Conservation (phyloP, 2,329 filamentous ascomycete species). For the Dendryphion nanum region DNA sequence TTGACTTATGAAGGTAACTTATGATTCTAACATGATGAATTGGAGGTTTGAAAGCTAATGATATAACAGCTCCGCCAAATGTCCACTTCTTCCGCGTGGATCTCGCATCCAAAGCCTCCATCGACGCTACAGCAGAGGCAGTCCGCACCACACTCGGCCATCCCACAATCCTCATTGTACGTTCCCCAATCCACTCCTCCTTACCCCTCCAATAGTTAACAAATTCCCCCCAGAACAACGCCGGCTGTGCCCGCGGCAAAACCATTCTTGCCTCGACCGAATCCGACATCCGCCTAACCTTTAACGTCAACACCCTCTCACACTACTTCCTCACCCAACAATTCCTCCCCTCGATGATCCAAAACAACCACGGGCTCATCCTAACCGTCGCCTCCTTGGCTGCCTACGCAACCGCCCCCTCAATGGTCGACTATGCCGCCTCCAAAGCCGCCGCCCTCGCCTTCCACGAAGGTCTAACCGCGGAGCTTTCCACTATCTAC, state of each 20-base stretch:
- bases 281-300: conserved; percentile 62
- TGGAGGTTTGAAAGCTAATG: conserved; percentile 53
- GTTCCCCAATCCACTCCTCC: not conserved
- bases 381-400: conserved; percentile 68
- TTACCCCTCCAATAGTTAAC: not conserved
- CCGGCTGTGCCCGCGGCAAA: conserved; percentile 62
- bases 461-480: conserved; percentile 63
- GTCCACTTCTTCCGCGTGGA: conserved; percentile 72
- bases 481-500: conserved; percentile 52
- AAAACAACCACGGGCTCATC: conserved; percentile 67
- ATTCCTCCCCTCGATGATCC: conserved; percentile 66
- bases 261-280: conserved; percentile 60
- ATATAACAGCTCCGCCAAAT: conserved; percentile 44
- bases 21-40: conserved; percentile 57
- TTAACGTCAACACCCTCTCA: conserved; percentile 68
- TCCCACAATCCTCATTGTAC: conserved; percentile 60
- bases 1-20: conserved; percentile 51
- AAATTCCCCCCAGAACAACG: conserved; percentile 48
- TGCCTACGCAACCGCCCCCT: conserved; percentile 59
- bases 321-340: conserved; percentile 67
- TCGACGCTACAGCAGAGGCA: conserved; percentile 52
- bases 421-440: conserved; percentile 66
- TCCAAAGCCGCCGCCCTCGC: conserved; percentile 65
- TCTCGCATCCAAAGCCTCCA: conserved; percentile 58
- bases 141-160: conserved; percentile 59